Evolutionary conservation across 352 stramenopile species (phyloP).

Genomic region (Peronospora destructor): DNA sequence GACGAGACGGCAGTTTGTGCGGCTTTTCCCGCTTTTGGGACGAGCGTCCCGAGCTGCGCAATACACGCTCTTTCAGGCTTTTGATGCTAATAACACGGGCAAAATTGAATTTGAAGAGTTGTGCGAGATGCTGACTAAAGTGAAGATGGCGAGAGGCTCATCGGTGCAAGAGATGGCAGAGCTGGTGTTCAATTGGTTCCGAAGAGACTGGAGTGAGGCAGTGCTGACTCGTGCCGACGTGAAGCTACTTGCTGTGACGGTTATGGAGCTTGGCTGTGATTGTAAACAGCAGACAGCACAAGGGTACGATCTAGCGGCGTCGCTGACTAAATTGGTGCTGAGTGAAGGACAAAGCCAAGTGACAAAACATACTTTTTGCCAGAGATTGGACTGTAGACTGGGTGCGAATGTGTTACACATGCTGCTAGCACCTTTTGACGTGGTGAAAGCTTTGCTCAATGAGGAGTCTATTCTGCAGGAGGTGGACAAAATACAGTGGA

Average conservation of each 20-base stretch:
- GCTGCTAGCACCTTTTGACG: conserved; percentile 50
- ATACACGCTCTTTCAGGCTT: conserved; percentile 38
- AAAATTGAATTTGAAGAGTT: conserved; percentile 59
- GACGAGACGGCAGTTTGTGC: conserved; percentile 37
- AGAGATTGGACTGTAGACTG: conserved; percentile 20
- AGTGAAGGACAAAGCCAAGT: conserved; percentile 15
- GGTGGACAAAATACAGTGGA: conserved; percentile 33
- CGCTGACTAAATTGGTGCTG: conserved; percentile 22
- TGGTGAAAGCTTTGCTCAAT: conserved; percentile 39
- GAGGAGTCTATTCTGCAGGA: conserved; percentile 37
- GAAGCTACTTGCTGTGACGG: conserved; percentile 33
- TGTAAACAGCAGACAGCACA: conserved; percentile 17
- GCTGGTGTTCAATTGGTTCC: conserved; percentile 63
- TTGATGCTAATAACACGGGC: conserved; percentile 39
- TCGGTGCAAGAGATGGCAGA: conserved; percentile 33
- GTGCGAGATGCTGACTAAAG: conserved; percentile 47
- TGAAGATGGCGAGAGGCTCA: conserved; percentile 18
- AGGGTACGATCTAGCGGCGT: conserved; percentile 21
- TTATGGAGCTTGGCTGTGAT: conserved; percentile 16
- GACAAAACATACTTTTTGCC: conserved; percentile 15
- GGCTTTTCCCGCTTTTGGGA: conserved; percentile 48
- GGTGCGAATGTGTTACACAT: conserved; percentile 37
- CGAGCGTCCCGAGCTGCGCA: conserved; percentile 27
- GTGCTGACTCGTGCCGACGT: conserved; percentile 29
- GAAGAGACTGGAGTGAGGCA: conserved; percentile 17